Evolutionary conservation across 208 protist genomes (phyloP).

Genomic region (Acanthamoeba culbertsoni): DNA sequence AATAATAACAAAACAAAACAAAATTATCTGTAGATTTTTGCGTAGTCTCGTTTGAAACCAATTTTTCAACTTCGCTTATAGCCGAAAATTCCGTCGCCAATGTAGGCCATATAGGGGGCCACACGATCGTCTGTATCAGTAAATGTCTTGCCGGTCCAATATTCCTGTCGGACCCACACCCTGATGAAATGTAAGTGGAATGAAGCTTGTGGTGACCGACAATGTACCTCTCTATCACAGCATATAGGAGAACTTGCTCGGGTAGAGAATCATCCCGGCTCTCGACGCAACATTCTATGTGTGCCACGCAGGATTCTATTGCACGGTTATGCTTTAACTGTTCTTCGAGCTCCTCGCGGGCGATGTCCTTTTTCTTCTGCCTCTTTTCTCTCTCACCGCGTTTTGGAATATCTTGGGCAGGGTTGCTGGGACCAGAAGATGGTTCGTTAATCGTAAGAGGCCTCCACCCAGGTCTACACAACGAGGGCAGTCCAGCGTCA

Average conservation of each 20-base stretch:
- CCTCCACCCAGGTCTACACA: not conserved
- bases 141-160: conserved; percentile 46
- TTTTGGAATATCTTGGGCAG: not conserved
- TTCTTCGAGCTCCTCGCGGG: not conserved
- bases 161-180: not conserved
- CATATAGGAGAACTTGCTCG: not conserved
- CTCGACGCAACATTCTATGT: not conserved
- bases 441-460: not conserved
- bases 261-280: not conserved
- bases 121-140: not conserved
- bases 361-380: not conserved
- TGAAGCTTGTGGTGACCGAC: no score
- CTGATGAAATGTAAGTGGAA: no score
- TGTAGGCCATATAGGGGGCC: conserved; percentile 24
- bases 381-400: not conserved
- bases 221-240: not conserved
- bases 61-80: not conserved
- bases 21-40: no score
- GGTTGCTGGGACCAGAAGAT: not conserved
- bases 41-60: not conserved
- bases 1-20: no score
- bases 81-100: not conserved
- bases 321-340: not conserved
- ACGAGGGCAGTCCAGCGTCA: no score
- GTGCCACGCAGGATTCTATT: not conserved